These are phyloP conservation scores for Penicillium crystallinum DNA, from an alignment of 495 filamentous ascomycete species.

Conservation along the genomic window DNA sequence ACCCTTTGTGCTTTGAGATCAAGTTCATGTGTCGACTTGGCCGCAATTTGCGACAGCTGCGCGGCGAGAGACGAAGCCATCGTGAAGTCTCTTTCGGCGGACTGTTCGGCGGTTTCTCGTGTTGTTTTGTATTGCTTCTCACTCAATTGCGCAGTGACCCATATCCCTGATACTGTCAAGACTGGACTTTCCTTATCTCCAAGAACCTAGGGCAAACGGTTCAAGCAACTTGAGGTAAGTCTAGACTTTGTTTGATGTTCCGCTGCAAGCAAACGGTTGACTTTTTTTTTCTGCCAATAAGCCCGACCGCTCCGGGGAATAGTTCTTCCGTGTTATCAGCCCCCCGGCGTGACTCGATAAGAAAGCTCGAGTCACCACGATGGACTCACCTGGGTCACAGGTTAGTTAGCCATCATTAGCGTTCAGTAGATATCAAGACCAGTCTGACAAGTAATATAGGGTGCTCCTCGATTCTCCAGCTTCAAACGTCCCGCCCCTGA, in stretches of 20 bases:
- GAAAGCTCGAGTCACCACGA: slow-evolving; percentile 19
- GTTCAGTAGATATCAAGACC: neutral
- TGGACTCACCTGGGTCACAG: slow-evolving; percentile 36
- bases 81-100: slow-evolving; percentile 13
- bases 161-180: slow-evolving; percentile 14
- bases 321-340: slow-evolving; percentile 8
- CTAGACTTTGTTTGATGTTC: neutral
- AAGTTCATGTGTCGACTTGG: slow-evolving; percentile 69
- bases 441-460: slow-evolving; percentile 18
- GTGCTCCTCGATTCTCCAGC: slow-evolving; percentile 62
- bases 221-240: slow-evolving; percentile 2
- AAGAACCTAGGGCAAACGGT: neutral
- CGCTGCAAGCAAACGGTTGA: slow-evolving; percentile 1
- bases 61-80: slow-evolving; percentile 76
- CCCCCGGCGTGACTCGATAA: slow-evolving; percentile 8
- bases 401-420: slow-evolving; percentile 15
- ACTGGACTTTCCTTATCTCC: neutral
- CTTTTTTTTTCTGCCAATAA: slow-evolving; percentile 12
- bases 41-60: slow-evolving; percentile 76
- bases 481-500: slow-evolving; percentile 19
- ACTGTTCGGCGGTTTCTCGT: neutral
- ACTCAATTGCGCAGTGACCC: slow-evolving; percentile 11
- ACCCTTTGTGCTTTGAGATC: slow-evolving; percentile 86
- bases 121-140: slow-evolving; percentile 8
- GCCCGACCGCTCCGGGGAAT: slow-evolving; percentile 6